Evolutionary conservation across 75 land plant genomes (phyloP).

Genomic region (Picea sitchensis): DNA sequence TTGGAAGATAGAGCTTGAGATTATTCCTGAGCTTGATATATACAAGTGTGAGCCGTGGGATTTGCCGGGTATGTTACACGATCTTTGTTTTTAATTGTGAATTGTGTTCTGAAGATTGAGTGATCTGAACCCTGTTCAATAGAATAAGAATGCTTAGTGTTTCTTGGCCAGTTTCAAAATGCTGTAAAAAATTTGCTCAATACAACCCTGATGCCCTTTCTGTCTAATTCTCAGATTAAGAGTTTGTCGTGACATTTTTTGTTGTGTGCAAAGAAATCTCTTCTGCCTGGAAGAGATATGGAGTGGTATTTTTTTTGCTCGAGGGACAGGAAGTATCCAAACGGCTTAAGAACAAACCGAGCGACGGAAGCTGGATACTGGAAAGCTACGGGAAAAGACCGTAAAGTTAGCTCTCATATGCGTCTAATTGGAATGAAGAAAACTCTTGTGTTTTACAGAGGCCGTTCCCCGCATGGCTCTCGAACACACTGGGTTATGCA

Average conservation of each 20-base stretch:
- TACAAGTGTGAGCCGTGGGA: constrained; percentile 20
- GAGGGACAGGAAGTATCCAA: constrained; percentile 14
- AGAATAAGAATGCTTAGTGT: not conserved
- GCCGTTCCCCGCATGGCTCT: constrained; percentile 17
- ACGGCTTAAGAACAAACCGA: constrained; percentile 16
- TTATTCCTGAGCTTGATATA: constrained; percentile 9
- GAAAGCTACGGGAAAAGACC: constrained; percentile 27
- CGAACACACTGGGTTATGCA: constrained; percentile 20
- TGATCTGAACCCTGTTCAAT: not conserved
- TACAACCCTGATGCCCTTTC: not conserved
- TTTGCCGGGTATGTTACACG: constrained; percentile 3
- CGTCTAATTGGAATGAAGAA: constrained; percentile 17
- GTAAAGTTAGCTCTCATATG: constrained; percentile 9
- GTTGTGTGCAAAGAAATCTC: not conserved
- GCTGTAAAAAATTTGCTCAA: not conserved
- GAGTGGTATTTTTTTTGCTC: constrained; percentile 1
- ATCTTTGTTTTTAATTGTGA: not conserved
- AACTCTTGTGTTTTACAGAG: constrained; percentile 19
- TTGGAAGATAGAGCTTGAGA: not conserved
- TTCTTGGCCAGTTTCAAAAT: not conserved
- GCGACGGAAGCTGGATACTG: constrained; percentile 23
- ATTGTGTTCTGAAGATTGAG: not conserved
- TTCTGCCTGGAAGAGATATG: not conserved
- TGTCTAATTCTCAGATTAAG: not conserved
- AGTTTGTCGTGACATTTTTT: not conserved